Evolutionary conservation across 2,329 filamentous ascomycete genomes (phyloP), one percentile per base, ranked within the genome.

Genomic region (Stagonosporopsis chrysanthemi): DNA sequence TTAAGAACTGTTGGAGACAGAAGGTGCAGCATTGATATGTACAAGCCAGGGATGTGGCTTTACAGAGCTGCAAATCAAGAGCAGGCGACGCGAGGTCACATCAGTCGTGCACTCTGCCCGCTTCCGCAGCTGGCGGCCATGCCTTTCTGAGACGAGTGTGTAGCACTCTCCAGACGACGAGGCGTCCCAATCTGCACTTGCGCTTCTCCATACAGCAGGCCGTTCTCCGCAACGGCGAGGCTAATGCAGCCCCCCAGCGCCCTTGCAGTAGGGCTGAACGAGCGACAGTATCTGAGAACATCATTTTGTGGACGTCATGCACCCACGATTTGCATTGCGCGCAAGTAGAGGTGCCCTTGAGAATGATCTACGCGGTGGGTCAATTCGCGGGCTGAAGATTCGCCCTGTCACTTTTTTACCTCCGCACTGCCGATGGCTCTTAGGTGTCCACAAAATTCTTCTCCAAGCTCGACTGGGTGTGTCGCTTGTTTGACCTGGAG

Each of bases 191-290:
- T 55, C 56, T 62, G 65, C 63, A 66, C 55, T 68, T 54, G 61
- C 58, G 60, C 65, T 61, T 66, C 62, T 65, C 57, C 57, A 61
- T 63, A 53, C 61, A 64, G 65, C 60, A 62, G 59, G 48, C 49
- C 40, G 41, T 52, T 66, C 58, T 52, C 60, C 50, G 47, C 62
- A 56, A 60, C 54, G 57, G 46, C 62, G 59, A 58, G 49, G 56
- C 62, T 51, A 60, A 62, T 65, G 64, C 65, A 68, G 59, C 62
- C 62, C 39, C 36, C 49, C 57, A 61, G 59, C 62, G 66, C 66
- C 72, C 71, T 74, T 75, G 69, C 71, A 72, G 71, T 68, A 74
- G 62, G 70, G 69, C 71, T 75, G 70, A 71, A 55, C 39, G 56
- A 47, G 52, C 52, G 36, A 52, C 48, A 33, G 44, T 40, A 24